Conservation (phyloP, 1,139 yeast species). For the Debaryomycetaceae sp. region DNA sequence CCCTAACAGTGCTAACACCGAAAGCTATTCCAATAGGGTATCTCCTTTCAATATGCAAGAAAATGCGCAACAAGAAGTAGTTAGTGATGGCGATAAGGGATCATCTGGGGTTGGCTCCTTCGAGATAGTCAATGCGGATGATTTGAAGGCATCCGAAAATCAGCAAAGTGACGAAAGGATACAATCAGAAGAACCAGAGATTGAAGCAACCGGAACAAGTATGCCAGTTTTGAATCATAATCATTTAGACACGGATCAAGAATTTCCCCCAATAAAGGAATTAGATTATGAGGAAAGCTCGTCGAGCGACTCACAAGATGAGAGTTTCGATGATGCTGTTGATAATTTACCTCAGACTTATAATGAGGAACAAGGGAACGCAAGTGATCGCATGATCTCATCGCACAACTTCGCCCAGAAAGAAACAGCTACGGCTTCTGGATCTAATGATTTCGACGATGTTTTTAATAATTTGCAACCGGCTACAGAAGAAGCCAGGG, state of each 20-base stretch:
- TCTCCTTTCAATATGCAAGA: neutral
- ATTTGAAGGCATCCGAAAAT: conserved; percentile 21
- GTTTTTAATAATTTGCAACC: conserved; percentile 41
- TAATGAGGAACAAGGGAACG: neutral
- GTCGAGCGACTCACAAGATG: conserved; percentile 34
- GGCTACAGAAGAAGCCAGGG: conserved; percentile 26
- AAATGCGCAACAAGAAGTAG: conserved; percentile 10
- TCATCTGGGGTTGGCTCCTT: conserved; percentile 52
- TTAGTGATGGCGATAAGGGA: conserved; percentile 36
- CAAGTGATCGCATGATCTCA: neutral
- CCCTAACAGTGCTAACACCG: conserved; percentile 16
- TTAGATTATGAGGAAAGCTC: conserved; percentile 57
- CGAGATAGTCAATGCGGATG: conserved; percentile 52
- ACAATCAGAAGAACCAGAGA: neutral
- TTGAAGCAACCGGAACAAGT: neutral
- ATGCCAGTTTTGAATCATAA: neutral
- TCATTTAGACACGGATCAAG: conserved; percentile 27
- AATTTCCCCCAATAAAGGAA: conserved; percentile 72
- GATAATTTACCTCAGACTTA: conserved; percentile 32
- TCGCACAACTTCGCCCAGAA: conserved; percentile 10
- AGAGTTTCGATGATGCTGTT: conserved; percentile 37
- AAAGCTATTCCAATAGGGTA: conserved; percentile 7
- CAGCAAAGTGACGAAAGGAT: neutral
- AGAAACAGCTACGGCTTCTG: conserved; percentile 6
- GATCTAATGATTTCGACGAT: conserved; percentile 29